A percentile compares a stretch with the other conserved stretches of the same genome.
Conservation (phyloP, 2,329 filamentous ascomycete genomes). For the Periglandula ipomoeae region DNA sequence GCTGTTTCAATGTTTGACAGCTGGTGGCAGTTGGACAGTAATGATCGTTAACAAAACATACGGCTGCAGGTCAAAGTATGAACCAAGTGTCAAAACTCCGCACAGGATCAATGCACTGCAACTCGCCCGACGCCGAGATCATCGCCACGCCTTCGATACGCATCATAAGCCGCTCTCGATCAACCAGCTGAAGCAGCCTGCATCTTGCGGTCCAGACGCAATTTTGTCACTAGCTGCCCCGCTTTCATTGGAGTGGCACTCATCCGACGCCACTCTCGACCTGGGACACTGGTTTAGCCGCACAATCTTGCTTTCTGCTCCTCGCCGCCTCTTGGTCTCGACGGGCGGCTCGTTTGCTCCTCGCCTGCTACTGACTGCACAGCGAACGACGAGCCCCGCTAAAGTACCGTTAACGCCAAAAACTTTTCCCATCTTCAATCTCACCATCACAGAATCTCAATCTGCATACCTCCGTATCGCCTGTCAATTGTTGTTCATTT, state of each 20-base stretch:
- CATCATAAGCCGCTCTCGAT: too few species aligned
- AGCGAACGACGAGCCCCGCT: slow-evolving; percentile 10
- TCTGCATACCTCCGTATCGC: slow-evolving; percentile 6
- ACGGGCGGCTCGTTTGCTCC: neutral
- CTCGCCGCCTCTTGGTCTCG: slow-evolving; percentile 1
- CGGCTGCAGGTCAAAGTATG: too few species aligned
- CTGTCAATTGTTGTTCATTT: neutral
- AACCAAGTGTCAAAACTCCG: too few species aligned
- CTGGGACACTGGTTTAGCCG: slow-evolving; percentile 1
- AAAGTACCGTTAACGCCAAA: slow-evolving; percentile 14
- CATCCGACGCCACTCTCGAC: slow-evolving; percentile 5
- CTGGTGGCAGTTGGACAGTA: slow-evolving; percentile 1
- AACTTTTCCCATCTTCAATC: slow-evolving; percentile 17
- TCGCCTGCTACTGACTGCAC: neutral
- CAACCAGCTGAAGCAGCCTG: too few species aligned
- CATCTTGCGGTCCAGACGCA: neutral
- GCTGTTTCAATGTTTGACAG: neutral
- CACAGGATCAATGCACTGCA: too few species aligned
- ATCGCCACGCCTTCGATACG: neutral
- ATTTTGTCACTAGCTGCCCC: slow-evolving; percentile 1
- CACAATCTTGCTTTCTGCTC: slow-evolving; percentile 1
- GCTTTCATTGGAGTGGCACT: slow-evolving; percentile 2
- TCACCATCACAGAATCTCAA: slow-evolving; percentile 4
- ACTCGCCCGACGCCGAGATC: too few species aligned
- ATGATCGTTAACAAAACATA: too few species aligned